Evolutionary conservation across 306 rosid genomes (phyloP).

Genomic region (Malus fusca): DNA sequence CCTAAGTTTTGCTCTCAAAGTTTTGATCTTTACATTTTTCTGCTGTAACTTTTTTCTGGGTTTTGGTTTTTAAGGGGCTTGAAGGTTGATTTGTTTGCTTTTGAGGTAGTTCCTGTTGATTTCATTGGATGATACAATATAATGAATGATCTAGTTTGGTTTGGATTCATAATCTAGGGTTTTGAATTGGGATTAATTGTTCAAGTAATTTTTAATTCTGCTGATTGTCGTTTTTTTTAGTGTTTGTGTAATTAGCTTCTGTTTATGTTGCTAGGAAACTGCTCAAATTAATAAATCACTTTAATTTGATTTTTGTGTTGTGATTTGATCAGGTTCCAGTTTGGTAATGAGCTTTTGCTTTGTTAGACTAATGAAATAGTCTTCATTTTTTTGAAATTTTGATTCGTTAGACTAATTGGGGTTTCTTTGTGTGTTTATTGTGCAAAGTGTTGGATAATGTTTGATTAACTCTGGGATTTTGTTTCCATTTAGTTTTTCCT

Average conservation of each 20-base stretch:
- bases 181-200: not conserved
- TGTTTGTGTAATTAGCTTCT: not conserved
- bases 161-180: not conserved
- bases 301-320: not conserved
- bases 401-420: not conserved
- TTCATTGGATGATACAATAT: not conserved
- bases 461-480: not conserved
- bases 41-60: not conserved
- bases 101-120: not conserved
- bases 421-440: not conserved
- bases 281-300: not conserved
- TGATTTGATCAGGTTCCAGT: not conserved
- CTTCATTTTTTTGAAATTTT: not conserved
- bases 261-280: not conserved
- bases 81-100: not conserved
- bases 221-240: not conserved
- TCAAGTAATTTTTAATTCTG: not conserved
- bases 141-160: not conserved
- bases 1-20: constrained; percentile 2
- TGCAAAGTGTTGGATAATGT: not conserved
- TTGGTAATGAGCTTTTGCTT: not conserved
- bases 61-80: too few relatives aligned
- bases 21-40: not conserved
- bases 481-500: constrained; percentile 18
- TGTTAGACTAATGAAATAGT: not conserved